Conservation (phyloP, 768 basidiomycete species). For the Sutorius australiensis region DNA sequence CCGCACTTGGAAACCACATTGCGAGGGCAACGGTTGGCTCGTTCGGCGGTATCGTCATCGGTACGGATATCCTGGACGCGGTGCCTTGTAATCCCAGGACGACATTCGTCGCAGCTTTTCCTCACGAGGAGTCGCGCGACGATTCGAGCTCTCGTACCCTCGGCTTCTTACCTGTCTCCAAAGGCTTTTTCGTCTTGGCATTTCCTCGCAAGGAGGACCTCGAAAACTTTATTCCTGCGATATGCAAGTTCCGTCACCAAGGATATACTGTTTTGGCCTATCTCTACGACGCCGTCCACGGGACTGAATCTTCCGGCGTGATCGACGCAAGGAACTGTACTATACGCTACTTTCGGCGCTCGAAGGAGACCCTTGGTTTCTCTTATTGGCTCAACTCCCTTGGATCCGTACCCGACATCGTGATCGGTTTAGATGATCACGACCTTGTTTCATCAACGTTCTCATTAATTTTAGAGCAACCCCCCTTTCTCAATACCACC, state of each 20-base stretch:
- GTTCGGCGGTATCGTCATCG: constrained; percentile 39
- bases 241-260: constrained; percentile 33
- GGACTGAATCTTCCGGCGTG: not conserved
- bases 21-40: constrained; percentile 28
- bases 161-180: not conserved
- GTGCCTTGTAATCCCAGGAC: not conserved
- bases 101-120: not conserved
- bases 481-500: constrained; percentile 27
- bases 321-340: constrained; percentile 15
- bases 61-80: constrained; percentile 4
- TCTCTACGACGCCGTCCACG: constrained; percentile 25
- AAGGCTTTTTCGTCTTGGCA: constrained; percentile 33
- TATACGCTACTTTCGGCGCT: constrained; percentile 15
- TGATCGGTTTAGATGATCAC: constrained; percentile 34
- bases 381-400: constrained; percentile 33
- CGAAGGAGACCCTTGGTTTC: constrained; percentile 6
- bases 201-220: constrained; percentile 37
- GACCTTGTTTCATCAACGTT: constrained; percentile 22
- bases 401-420: constrained; percentile 28
- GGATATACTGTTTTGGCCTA: constrained; percentile 32
- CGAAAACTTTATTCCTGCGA: constrained; percentile 27
- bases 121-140: not conserved
- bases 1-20: constrained; percentile 21
- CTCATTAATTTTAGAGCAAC: constrained; percentile 17
- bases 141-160: not conserved